Conservation (phyloP, 2,329 filamentous ascomycete genomes). For the Nemania sp. region DNA sequence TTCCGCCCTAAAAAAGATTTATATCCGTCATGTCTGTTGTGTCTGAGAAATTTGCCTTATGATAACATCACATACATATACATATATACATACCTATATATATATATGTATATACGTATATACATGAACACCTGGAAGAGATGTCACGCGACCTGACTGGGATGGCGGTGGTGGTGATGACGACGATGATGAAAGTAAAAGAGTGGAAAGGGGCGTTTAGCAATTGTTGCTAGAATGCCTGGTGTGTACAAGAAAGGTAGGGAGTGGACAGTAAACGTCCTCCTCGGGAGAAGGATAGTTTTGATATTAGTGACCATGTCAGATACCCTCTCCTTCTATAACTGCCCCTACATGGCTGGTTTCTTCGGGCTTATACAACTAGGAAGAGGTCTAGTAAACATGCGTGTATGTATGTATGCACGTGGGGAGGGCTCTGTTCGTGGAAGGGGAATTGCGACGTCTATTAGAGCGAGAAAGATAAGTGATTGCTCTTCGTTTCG, state of each 20-base stretch:
- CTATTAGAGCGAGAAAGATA: too few relatives aligned
- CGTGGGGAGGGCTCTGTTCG: too few relatives aligned
- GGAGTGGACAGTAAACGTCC: not conserved
- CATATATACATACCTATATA: constrained; percentile 13
- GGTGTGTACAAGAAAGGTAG: not conserved
- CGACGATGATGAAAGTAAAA: not conserved
- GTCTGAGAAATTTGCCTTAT: too few relatives aligned
- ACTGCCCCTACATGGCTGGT: not conserved
- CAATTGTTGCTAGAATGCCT: not conserved
- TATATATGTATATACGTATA: constrained; percentile 5
- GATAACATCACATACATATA: not conserved
- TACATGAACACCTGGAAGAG: not conserved
- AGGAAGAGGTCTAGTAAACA: not conserved
- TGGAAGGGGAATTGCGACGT: not conserved
- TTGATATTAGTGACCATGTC: not conserved
- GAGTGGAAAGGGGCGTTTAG: not conserved
- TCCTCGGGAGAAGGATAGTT: too few relatives aligned
- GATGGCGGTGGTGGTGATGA: not conserved
- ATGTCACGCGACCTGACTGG: not conserved
- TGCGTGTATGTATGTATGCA: not conserved
- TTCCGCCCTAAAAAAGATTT: too few relatives aligned
- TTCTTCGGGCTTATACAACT: not conserved
- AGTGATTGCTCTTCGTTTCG: too few relatives aligned
- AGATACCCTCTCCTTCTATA: not conserved
- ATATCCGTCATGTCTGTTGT: constrained; percentile 1